Evolutionary conservation across 352 stramenopile genomes (phyloP).

Genomic region (Globisporangium apiculatum): DNA sequence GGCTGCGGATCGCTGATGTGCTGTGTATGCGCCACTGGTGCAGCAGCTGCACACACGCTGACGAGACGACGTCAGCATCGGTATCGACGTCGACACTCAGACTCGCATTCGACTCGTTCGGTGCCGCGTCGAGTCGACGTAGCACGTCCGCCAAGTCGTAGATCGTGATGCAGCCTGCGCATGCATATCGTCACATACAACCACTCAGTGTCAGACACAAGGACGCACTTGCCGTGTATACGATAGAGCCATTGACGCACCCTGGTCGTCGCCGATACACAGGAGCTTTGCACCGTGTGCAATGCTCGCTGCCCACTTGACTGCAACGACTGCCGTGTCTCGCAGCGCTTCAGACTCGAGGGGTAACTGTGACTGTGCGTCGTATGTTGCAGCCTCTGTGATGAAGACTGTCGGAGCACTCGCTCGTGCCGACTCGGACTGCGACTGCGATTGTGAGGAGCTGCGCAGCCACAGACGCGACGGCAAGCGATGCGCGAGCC

Average conservation of each 20-base stretch:
- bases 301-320: constrained; percentile 22
- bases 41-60: constrained; percentile 8
- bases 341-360: neutral
- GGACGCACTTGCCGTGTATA: neutral
- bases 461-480: neutral
- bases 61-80: neutral
- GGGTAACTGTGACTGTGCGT: neutral
- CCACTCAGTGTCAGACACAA: neutral
- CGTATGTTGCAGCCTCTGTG: constrained; percentile 5
- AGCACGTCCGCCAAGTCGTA: constrained; percentile 20
- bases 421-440: neutral
- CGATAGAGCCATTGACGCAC: constrained; percentile 4
- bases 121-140: constrained; percentile 1
- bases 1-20: constrained; percentile 14
- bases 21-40: constrained; percentile 22
- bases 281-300: constrained; percentile 19
- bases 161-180: constrained; percentile 22
- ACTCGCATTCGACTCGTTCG: neutral
- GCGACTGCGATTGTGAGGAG: no score
- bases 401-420: constrained; percentile 5
- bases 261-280: constrained; percentile 33
- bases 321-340: constrained; percentile 8
- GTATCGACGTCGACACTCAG: neutral
- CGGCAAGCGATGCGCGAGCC: constrained; percentile 5
- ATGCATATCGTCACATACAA: neutral